phyloP scores from a whole-genome alignment of 306 rosid species.

The Cicer cuneatum region DNA sequence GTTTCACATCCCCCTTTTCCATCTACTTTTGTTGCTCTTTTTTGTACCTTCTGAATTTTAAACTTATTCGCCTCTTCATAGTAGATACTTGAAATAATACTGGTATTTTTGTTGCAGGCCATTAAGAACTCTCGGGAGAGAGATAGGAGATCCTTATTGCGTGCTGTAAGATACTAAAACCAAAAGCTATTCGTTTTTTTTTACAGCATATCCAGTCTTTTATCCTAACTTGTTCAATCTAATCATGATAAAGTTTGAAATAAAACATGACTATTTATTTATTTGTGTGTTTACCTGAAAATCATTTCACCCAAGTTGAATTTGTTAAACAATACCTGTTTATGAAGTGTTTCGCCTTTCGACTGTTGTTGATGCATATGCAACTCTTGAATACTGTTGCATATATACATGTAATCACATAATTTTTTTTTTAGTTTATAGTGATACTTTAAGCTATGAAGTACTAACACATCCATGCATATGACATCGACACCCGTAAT shows the following conservation, averaged over 20 bases:
- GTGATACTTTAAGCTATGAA: not conserved
- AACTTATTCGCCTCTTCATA: conserved; percentile 10
- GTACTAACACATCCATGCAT: too few relatives aligned
- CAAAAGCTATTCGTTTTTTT: conserved; percentile 2
- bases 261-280: not conserved
- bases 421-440: not conserved
- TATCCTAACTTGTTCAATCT: not conserved
- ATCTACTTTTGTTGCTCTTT: not conserved
- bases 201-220: conserved; percentile 5
- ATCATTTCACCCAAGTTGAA: conserved; percentile 23
- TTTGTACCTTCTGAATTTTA: conserved; percentile 22
- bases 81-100: conserved; percentile 33
- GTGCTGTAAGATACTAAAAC: conserved; percentile 68
- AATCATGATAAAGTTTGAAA: not conserved
- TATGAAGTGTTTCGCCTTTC: not conserved
- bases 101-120: conserved; percentile 58
- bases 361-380: conserved; percentile 22
- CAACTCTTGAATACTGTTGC: conserved; percentile 12
- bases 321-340: conserved; percentile 11
- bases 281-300: conserved; percentile 2
- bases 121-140: conserved; percentile 86
- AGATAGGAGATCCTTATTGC: conserved; percentile 73
- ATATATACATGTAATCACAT: not conserved
- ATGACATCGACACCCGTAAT: too few relatives aligned
- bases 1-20: not conserved